Base-by-base conservation (phyloP, 148 eudicot species). In the Dianthus caryophyllus region DNA sequence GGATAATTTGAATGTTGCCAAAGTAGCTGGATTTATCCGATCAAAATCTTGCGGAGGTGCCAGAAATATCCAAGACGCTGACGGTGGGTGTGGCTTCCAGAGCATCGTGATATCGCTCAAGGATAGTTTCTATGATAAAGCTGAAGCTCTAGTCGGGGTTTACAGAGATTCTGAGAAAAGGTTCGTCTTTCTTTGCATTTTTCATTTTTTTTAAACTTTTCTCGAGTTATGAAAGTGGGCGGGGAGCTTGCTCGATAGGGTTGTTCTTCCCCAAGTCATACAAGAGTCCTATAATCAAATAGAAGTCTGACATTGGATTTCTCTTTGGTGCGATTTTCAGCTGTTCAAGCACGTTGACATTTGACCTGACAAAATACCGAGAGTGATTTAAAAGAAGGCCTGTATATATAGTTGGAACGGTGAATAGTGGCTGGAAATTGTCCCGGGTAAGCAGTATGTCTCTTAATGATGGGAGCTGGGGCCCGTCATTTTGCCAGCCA, bases 91-190 rank as follows among this genome's bases (percentile, higher is more conserved):
- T 67, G 96, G 97, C 69, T 95, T 95, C 77, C 99, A 95, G 70
- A 95, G 99, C 76, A 95, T 95, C 8, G 99, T 95, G 53, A 95
- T 95, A 36, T 95, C 99, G 4, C 97, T 95, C 67, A 95, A 95
- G 77, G 99, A 95, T 70, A 85, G 77, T 75, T 95, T 95, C 68
- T 95, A 90, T 67, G 99, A 95, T 84, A 95, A 90, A 78, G 99
- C 99, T 26, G 97, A 95, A 77, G 99, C 99, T 72, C 65, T 95
- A 73, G 96, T 95, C 71, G 99, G 99, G 36, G 99, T 95, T 60
- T 95, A 86, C 78, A 84, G 97, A 79, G 99, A 95, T 72, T 83
- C 90, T 38, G 97, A 88, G 20, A 73, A 79, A 71, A 81, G 96
- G 99, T 88, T 78, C 52, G 47, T 51, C 43, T 15, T 12, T 10